phyloP scores from a whole-genome alignment of 2,329 filamentous ascomycete genomes.

The Alternaria incomplexa region DNA sequence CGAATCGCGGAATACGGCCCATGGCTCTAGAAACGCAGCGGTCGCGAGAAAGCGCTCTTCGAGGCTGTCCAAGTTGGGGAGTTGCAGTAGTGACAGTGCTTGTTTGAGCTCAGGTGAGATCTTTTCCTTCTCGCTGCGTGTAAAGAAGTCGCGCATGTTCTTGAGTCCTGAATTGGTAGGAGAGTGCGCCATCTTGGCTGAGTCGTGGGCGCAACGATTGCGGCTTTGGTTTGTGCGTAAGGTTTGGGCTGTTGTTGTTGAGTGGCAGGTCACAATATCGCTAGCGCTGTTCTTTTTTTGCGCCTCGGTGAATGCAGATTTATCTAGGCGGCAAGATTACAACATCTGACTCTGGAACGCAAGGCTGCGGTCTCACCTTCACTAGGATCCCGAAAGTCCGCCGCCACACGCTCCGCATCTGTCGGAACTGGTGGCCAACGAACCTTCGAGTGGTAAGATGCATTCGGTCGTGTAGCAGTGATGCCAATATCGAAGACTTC shows the following conservation, averaged over 20 bases:
- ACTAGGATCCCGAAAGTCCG: neutral
- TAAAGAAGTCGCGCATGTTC: constrained; percentile 23
- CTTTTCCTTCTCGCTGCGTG: constrained; percentile 18
- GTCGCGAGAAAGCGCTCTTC: constrained; percentile 37
- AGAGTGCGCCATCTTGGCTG: constrained; percentile 6
- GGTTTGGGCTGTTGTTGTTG: neutral
- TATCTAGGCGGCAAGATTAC: neutral
- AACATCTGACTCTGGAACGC: neutral
- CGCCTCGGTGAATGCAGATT: neutral
- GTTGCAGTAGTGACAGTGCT: constrained; percentile 32
- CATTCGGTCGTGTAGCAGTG: neutral
- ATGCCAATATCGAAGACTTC: neutral
- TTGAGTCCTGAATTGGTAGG: constrained; percentile 6
- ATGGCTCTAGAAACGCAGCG: constrained; percentile 40
- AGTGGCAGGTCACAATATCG: neutral
- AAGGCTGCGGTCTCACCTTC: neutral
- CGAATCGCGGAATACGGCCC: constrained; percentile 38
- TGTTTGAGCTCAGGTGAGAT: constrained; percentile 22
- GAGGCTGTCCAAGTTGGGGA: constrained; percentile 27
- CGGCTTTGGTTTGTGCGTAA: neutral
- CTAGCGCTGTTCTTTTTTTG: neutral
- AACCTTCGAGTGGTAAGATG: neutral
- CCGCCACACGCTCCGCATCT: neutral
- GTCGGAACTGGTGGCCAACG: neutral
- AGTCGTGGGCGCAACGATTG: neutral